These are phyloP conservation scores for Debaryomyces hansenii DNA, from an alignment of 805 yeast species.

Conservation along the genomic window DNA sequence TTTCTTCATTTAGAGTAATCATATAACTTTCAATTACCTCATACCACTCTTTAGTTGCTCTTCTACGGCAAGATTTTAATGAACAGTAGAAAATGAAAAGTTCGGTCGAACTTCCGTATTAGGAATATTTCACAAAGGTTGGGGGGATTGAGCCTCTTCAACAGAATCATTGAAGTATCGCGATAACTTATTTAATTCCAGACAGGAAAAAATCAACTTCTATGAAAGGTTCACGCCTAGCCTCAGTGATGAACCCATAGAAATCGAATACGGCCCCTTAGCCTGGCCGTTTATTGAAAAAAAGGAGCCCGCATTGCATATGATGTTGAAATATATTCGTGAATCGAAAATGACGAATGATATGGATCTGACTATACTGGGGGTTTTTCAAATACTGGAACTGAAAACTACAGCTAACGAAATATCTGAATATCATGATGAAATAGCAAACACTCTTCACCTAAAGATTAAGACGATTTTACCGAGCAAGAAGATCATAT, in stretches of 20 bases:
- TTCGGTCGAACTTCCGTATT: too few species aligned
- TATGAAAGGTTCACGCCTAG: neutral
- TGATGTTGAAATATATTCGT: neutral
- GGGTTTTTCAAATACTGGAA: neutral
- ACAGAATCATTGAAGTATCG: too few species aligned
- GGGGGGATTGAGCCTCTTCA: too few species aligned
- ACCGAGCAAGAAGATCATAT: conserved; percentile 50
- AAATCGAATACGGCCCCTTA: neutral
- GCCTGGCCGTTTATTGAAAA: conserved; percentile 42
- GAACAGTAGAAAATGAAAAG: too few species aligned
- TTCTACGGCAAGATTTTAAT: too few species aligned
- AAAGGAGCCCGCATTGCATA: conserved; percentile 33
- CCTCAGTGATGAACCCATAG: neutral
- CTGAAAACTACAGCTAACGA: neutral
- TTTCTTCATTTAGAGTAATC: too few species aligned
- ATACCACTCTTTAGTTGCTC: too few species aligned
- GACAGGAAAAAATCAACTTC: neutral
- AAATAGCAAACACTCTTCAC: too few species aligned
- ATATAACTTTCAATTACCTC: too few species aligned
- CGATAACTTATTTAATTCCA: neutral
- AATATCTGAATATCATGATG: neutral
- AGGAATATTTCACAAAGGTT: too few species aligned
- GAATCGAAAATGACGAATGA: neutral
- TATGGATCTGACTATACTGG: conserved; percentile 16
- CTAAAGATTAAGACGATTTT: conserved; percentile 21